Base-by-base conservation (phyloP, 2,329 filamentous ascomycete species). In the Verticillium isaacii region DNA sequence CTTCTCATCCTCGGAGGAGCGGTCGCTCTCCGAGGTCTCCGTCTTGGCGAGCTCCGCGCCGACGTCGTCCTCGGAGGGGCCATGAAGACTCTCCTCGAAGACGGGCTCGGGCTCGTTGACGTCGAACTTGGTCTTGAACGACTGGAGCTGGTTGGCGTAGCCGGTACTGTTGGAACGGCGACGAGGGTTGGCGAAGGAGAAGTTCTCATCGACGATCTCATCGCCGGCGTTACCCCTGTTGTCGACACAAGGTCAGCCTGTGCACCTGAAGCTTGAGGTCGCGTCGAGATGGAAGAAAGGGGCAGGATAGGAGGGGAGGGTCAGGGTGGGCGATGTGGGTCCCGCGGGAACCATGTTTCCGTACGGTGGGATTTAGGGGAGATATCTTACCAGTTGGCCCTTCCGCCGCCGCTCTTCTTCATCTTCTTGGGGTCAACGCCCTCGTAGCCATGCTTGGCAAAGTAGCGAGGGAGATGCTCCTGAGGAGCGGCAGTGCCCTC, bases 81-180 rank as follows among this genome's bases (percentile, higher is more conserved):
- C 92, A 71, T 96, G 92, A 63, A 95, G 65, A 60, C 86, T 85
- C 77, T 97, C 93, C 75, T 98, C 93, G 68, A 97, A 97, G 71
- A 96, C 91, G 50, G 93, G 93, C 71, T 98, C 94, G 19, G 86
- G 83, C 70, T 98, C 95, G 73, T 92, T 84, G 68, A 91, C 82
- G 78, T 99, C 95, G 74, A 97, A 98, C 81, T 99, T 99, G 78
- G 93, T 96, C 85, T 95, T 96, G 81, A 97, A 92, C 74, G 93
- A 87, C 64, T 85, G 84, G 68, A 92, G 80, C 69, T 87, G 82
- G 71, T 87, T 84, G 61, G 86, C 88, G 69, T 89, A 84, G 71
- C 84, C 88, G 79, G 89, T 93, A 75, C 90, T 94, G 82, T 98
- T 98, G 78, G 92, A 96, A 75, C 92, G 93, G 75, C 94, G 95